phyloP scores from a whole-genome alignment of 305 asterid genomes.

The Vinca major region DNA sequence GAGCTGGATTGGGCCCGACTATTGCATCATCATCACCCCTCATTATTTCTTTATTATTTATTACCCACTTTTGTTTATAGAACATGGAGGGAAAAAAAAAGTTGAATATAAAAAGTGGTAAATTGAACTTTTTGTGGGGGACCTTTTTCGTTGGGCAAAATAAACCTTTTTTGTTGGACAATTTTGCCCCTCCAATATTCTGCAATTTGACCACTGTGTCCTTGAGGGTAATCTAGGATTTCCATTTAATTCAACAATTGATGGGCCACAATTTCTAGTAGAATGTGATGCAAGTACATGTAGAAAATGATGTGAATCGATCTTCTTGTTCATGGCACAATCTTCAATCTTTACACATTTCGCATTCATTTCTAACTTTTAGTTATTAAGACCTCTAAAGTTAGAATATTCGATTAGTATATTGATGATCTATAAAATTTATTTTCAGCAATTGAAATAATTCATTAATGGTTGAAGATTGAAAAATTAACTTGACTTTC shows the following conservation, averaged over 20 bases:
- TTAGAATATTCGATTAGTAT: too few relatives aligned
- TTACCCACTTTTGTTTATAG: slow-evolving; percentile 10
- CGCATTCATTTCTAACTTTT: too few relatives aligned
- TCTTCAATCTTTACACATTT: too few relatives aligned
- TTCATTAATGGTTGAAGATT: too few relatives aligned
- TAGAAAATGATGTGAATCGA: too few relatives aligned
- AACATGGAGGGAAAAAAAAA: background rate
- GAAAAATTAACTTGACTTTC: too few relatives aligned
- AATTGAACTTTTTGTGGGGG: slow-evolving; percentile 5
- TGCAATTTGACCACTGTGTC: slow-evolving; percentile 5
- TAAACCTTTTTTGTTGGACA: background rate
- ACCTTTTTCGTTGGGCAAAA: background rate
- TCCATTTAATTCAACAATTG: background rate
- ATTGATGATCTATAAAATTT: too few relatives aligned
- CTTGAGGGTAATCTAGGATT: background rate
- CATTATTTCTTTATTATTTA: slow-evolving; percentile 6
- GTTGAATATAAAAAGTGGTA: background rate
- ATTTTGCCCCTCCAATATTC: background rate
- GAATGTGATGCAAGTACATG: background rate
- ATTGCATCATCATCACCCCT: slow-evolving; percentile 9
- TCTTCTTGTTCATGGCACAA: too few relatives aligned
- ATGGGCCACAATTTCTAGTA: background rate
- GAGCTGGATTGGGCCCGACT: slow-evolving; percentile 19
- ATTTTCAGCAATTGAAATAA: too few relatives aligned
- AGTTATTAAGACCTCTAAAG: too few relatives aligned